Evolutionary conservation across 2,329 filamentous ascomycete genomes (phyloP).

Genomic region (Colletotrichum zoysiae): DNA sequence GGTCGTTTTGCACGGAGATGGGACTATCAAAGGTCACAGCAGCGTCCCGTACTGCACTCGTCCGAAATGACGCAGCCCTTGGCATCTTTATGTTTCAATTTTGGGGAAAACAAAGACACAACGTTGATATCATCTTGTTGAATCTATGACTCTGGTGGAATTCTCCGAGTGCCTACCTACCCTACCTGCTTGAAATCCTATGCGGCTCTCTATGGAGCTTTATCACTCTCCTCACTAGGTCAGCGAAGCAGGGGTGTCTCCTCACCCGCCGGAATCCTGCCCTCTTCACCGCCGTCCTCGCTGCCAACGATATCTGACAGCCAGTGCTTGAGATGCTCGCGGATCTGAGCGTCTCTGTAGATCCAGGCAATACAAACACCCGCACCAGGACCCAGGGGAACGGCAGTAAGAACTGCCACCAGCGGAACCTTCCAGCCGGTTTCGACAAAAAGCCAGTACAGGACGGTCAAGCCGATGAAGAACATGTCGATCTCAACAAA

Average conservation of each 20-base stretch:
- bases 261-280: slow-evolving; percentile 45
- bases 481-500: slow-evolving; percentile 62
- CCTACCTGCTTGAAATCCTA: no score
- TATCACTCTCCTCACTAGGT: background rate
- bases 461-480: slow-evolving; percentile 60
- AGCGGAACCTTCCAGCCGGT: slow-evolving; percentile 58
- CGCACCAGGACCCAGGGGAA: slow-evolving; percentile 54
- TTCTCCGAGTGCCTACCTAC: no score
- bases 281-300: slow-evolving; percentile 20
- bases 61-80: no score
- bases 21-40: no score
- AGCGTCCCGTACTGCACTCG: no score
- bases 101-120: no score
- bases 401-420: slow-evolving; percentile 48
- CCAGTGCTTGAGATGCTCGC: slow-evolving; percentile 43
- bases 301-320: slow-evolving; percentile 8
- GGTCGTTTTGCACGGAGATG: no score
- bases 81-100: no score
- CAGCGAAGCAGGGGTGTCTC: slow-evolving; percentile 51
- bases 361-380: slow-evolving; percentile 56
- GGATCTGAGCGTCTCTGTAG: slow-evolving; percentile 54
- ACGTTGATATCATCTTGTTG: no score
- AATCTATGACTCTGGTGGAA: no score
- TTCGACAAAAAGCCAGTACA: slow-evolving; percentile 68
- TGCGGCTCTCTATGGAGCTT: no score